Evolutionary conservation across 805 yeast species (phyloP).

Genomic region (Wickerhamomyces silvicola): DNA sequence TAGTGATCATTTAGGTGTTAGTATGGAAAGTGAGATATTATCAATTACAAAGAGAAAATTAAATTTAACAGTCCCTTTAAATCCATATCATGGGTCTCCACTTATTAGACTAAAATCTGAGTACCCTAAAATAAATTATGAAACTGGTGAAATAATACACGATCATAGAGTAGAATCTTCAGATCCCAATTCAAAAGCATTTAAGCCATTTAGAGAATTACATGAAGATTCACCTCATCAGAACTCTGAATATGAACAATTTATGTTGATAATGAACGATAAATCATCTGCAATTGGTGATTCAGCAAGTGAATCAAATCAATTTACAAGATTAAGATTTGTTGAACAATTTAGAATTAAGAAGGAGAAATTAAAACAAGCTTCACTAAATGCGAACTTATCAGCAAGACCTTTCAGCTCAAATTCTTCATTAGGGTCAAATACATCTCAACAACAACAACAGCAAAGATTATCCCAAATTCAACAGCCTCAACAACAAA

Average conservation of each 20-base stretch:
- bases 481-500: conserved; percentile 24
- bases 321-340: conserved; percentile 81
- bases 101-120: conserved; percentile 43
- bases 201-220: conserved; percentile 40
- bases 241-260: conserved; percentile 80
- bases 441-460: conserved; percentile 25
- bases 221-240: conserved; percentile 73
- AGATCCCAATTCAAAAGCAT: conserved; percentile 31
- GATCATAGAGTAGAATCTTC: conserved; percentile 34
- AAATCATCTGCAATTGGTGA: conserved; percentile 29
- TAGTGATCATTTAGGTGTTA: conserved; percentile 71
- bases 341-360: conserved; percentile 80
- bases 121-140: conserved; percentile 33
- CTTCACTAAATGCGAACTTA: conserved; percentile 26
- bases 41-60: conserved; percentile 73
- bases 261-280: conserved; percentile 69
- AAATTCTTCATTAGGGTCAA: conserved; percentile 16
- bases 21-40: conserved; percentile 83
- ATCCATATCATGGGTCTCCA: conserved; percentile 48
- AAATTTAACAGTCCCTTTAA: conserved; percentile 65
- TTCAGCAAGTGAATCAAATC: conserved; percentile 33
- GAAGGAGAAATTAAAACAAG: conserved; percentile 46
- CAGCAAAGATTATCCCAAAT: conserved; percentile 26
- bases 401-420: conserved; percentile 12
- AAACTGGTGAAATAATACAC: conserved; percentile 26